phyloP scores from a whole-genome alignment of 192 early-diverging fungal species.

The Spizellomyces punctatus region DNA sequence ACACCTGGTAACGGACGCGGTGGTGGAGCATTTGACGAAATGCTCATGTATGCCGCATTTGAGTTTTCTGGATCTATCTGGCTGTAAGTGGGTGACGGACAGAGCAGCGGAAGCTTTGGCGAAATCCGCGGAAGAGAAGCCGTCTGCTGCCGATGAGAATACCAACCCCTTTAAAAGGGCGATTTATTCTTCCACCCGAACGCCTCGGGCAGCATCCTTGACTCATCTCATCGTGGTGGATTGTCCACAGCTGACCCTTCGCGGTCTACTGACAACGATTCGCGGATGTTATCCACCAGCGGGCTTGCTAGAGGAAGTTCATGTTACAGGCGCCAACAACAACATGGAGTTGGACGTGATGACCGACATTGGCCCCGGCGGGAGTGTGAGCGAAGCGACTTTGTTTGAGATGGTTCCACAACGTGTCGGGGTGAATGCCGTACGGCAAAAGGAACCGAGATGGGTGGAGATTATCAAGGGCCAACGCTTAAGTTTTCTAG shows the following conservation, averaged over 20 bases:
- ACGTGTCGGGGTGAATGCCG: neutral
- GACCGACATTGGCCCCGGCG: neutral
- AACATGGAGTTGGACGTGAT: neutral
- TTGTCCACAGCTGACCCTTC: neutral
- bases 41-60: neutral
- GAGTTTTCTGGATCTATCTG: neutral
- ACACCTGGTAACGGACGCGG: neutral
- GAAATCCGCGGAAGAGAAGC: too few species aligned
- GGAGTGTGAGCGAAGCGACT: neutral
- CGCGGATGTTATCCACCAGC: too few species aligned
- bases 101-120: neutral
- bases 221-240: constrained; percentile 1
- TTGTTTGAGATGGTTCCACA: neutral
- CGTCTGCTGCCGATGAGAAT: neutral
- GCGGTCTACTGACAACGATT: neutral
- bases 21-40: neutral
- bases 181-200: neutral
- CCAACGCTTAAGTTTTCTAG: too few species aligned
- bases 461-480: constrained; percentile 14
- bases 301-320: constrained; percentile 5
- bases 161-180: neutral
- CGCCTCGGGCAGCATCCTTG: neutral
- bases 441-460: neutral
- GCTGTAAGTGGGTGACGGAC: neutral
- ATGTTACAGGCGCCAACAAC: neutral